Conservation (phyloP, 2,329 filamentous ascomycete species). For the Sporothrix schenckii region DNA sequence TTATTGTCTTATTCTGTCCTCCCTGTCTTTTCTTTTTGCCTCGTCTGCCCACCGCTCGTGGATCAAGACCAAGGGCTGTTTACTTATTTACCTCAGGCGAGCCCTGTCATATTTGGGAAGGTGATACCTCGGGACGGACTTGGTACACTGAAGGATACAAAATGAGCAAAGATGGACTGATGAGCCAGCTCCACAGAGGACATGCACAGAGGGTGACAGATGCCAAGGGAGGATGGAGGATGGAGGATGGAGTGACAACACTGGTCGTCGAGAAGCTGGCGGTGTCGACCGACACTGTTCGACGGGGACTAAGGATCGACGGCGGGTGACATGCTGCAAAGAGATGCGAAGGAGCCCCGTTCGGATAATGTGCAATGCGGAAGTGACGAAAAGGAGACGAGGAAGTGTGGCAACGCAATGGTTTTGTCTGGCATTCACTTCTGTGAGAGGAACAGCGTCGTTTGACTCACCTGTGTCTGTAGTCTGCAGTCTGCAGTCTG, state of each 20-base stretch:
- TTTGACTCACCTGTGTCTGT: neutral
- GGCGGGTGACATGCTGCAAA: neutral
- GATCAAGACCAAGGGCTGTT: neutral
- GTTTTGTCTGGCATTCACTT: neutral
- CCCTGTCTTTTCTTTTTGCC: neutral
- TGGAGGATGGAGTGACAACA: constrained; percentile 13
- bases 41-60: constrained; percentile 11
- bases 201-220: neutral
- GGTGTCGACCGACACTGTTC: neutral
- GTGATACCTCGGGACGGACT: neutral
- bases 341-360: neutral
- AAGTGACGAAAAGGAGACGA: neutral
- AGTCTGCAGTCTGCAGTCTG: neutral
- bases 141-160: neutral
- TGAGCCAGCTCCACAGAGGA: constrained; percentile 1
- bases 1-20: neutral
- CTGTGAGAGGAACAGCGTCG: neutral
- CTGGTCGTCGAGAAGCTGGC: neutral
- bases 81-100: neutral
- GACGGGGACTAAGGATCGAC: neutral
- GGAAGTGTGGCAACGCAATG: neutral
- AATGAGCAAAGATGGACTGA: neutral
- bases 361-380: neutral
- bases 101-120: constrained; percentile 1
- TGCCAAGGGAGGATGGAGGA: neutral